Conservation (phyloP, 352 stramenopile genomes). For the Phytophthora tubulina region DNA sequence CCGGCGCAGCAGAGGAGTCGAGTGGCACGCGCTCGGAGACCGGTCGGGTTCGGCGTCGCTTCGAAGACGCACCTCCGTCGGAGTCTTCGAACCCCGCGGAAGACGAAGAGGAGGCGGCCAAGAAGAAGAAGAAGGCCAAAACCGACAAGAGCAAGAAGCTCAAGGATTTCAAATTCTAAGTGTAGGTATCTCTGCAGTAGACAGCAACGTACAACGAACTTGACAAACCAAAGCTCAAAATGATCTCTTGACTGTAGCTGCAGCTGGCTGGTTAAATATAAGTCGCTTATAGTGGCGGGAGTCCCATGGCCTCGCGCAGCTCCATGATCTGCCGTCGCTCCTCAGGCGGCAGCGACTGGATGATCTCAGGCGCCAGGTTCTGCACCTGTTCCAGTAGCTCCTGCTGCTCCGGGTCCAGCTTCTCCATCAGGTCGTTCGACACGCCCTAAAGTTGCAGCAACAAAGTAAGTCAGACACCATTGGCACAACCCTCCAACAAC, state of each 20-base stretch:
- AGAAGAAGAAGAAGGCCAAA: conserved; percentile 83
- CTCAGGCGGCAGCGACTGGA: conserved; percentile 75
- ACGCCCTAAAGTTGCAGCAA: conserved; percentile 46
- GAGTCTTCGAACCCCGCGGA: conserved; percentile 44
- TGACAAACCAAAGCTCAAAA: conserved; percentile 10
- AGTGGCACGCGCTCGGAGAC: conserved; percentile 56
- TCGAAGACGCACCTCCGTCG: conserved; percentile 63
- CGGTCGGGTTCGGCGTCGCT: conserved; percentile 71
- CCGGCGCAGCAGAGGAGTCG: conserved; percentile 41
- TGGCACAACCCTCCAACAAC: conserved; percentile 1
- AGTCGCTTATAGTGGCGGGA: conserved; percentile 60
- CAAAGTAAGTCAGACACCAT: not conserved
- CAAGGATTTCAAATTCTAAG: conserved; percentile 90
- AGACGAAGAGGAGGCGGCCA: conserved; percentile 64
- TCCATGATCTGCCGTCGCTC: conserved; percentile 88
- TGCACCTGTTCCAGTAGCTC: conserved; percentile 83
- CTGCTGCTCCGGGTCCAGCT: conserved; percentile 82
- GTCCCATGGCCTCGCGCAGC: conserved; percentile 79
- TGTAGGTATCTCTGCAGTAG: conserved; percentile 38
- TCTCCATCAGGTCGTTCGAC: conserved; percentile 71
- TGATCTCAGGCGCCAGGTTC: conserved; percentile 83
- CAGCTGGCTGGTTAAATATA: conserved; percentile 35
- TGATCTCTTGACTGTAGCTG: conserved; percentile 17
- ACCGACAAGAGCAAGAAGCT: conserved; percentile 84
- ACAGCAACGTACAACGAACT: conserved; percentile 31